Percentiles rank a stretch among this genome's conserved stretches.
Conservation (phyloP, 352 stramenopile species). For the Pythium plurisporium region DNA sequence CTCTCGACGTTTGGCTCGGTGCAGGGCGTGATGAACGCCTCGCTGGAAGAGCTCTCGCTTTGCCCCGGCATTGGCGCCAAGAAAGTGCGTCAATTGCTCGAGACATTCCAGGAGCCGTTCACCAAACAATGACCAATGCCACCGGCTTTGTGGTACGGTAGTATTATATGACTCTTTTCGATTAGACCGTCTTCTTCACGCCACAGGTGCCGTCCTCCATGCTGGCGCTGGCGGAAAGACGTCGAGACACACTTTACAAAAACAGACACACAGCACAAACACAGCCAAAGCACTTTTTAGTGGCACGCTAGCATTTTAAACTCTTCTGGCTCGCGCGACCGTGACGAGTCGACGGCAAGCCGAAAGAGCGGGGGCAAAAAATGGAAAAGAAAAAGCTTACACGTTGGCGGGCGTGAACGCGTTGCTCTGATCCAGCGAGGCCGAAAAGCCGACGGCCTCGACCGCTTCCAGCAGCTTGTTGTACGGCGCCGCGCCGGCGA, state of each 20-base stretch:
- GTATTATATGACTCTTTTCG: constrained; percentile 3
- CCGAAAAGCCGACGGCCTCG: constrained; percentile 65
- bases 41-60: constrained; percentile 90
- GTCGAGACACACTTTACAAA: background rate
- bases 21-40: constrained; percentile 83
- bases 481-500: constrained; percentile 51
- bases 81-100: constrained; percentile 91
- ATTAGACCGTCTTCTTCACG: constrained; percentile 21
- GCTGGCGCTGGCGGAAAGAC: background rate
- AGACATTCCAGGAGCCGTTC: constrained; percentile 94
- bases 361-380: background rate
- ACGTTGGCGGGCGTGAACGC: constrained; percentile 35
- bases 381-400: constrained; percentile 37
- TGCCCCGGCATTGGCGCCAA: constrained; percentile 93
- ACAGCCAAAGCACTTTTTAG: no score
- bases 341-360: background rate
- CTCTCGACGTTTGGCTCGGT: constrained; percentile 91
- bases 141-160: no score
- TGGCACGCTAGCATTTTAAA: no score
- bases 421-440: constrained; percentile 32
- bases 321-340: no score
- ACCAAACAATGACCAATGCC: constrained; percentile 43
- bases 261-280: constrained; percentile 3
- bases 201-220: background rate
- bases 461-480: constrained; percentile 54